Base-by-base conservation (phyloP, 2,329 filamentous ascomycete species). In the Colletotrichum liriopes region DNA sequence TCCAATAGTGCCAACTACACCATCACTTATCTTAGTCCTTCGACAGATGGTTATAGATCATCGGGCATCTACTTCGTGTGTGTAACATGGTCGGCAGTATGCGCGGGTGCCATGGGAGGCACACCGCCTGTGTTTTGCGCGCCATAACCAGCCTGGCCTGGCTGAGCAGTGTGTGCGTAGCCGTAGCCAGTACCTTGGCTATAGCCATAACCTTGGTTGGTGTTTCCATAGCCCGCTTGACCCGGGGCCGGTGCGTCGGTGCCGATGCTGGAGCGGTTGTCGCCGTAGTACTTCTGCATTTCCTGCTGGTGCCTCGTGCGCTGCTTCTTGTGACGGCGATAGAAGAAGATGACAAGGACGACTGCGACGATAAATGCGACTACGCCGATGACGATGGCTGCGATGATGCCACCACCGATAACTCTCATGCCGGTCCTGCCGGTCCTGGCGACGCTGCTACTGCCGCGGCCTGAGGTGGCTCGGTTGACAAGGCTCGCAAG, bases 231-330 rank as follows among this genome's bases (percentile, higher is more conserved):
- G 8, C 49, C 39, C 3, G 29, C 20, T 4, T n/a, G 37, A 9
- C 37, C 39, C 6, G 65, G 55, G 32, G 65, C 61, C 20, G 29
- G 52, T 49, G 45, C 49, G 35, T 43, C 26, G 16, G 69, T 63
- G 32, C 52, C 65, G 41, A 64, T 69, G 60, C 65, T 69, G 37
- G 65, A 69, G 14, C 69, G 69, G 59, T 59, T 63, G 47, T 69
- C 54, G 26, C 65, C 69, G 43, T 69, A 69, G 59, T 69, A 69
- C 23, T 72, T 72, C 14, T 49, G n/a, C 65, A 69, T 69, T 59
- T 69, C 69, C 52, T 72, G 60, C n/a, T 54, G 9, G 16, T 54
- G 59, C 1, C 20, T 54, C 5, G 26, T 26, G 20, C 64, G 23
- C 20, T 43, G 56, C 7, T 23, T 72, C 54, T 59, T 58, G 59